These are phyloP conservation scores for Aspergillus tamarii DNA, from an alignment of 2,329 filamentous ascomycete species.

Conservation along the genomic window DNA sequence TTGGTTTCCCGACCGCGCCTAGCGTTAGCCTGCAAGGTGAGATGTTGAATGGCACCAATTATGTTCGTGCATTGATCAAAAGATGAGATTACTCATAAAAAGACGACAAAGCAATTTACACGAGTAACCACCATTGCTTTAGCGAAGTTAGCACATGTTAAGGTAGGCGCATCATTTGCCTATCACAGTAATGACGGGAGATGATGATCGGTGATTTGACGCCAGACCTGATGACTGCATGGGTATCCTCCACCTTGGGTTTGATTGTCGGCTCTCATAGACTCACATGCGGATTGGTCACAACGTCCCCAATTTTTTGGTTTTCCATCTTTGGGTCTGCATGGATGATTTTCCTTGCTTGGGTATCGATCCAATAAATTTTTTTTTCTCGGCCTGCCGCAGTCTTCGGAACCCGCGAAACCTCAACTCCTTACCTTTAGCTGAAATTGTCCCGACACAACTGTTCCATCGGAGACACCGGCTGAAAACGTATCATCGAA, in stretches of 20 bases:
- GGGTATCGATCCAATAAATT: neutral
- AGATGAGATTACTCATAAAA: conserved; percentile 1
- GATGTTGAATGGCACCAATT: conserved; percentile 10
- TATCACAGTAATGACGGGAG: neutral
- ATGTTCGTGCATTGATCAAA: conserved; percentile 1
- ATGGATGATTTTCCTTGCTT: neutral
- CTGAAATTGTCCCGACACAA: conserved; percentile 3
- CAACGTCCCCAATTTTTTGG: neutral
- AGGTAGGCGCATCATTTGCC: neutral
- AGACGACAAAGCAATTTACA: neutral
- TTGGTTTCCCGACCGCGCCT: conserved; percentile 12
- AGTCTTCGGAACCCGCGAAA: neutral
- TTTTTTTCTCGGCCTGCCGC: neutral
- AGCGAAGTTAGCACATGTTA: neutral
- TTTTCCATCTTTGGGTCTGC: neutral
- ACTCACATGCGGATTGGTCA: neutral
- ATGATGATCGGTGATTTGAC: conserved; percentile 4
- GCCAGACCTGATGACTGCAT: neutral
- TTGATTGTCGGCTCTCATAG: neutral
- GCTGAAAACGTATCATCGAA: neutral
- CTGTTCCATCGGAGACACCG: conserved; percentile 1
- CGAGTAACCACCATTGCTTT: conserved; percentile 9
- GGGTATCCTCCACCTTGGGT: conserved; percentile 2
- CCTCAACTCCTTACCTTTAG: neutral
- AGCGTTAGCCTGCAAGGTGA: conserved; percentile 15